Percentiles rank a stretch among this genome's conserved stretches.
phyloP scores from a whole-genome alignment of 1,139 yeast genomes.

The Geotrichum aggregatum region DNA sequence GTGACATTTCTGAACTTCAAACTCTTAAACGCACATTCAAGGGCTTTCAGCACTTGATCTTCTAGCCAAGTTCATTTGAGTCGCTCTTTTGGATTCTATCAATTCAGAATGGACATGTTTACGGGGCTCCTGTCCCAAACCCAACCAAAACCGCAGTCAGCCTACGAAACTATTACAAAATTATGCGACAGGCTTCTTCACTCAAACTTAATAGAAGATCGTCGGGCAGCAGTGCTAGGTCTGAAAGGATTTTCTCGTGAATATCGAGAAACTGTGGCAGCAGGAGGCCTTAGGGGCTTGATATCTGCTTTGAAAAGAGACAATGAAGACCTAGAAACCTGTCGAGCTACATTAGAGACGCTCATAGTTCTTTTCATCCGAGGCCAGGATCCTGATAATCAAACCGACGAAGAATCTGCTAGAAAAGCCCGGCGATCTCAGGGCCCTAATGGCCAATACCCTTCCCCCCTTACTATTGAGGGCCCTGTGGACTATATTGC shows the following conservation, averaged over 20 bases:
- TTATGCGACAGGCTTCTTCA: constrained; percentile 83
- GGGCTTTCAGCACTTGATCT: not conserved
- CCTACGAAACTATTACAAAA: constrained; percentile 83
- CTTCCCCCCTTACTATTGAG: constrained; percentile 60
- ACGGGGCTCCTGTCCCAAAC: constrained; percentile 47
- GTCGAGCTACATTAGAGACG: constrained; percentile 81
- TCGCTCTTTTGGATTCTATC: not conserved
- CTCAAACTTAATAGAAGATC: constrained; percentile 75
- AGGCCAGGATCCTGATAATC: constrained; percentile 37
- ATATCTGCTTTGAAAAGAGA: constrained; percentile 66
- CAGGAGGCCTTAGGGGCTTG: constrained; percentile 77
- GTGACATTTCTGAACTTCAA: not conserved
- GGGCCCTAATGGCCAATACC: constrained; percentile 48
- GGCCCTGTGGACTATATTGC: constrained; percentile 72
- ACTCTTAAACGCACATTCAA: not conserved
- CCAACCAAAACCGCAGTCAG: constrained; percentile 56
- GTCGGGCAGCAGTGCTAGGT: constrained; percentile 88
- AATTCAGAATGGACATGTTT: constrained; percentile 39
- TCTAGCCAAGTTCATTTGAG: not conserved
- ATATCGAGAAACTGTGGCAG: constrained; percentile 85
- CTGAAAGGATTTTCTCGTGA: constrained; percentile 86
- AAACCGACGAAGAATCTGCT: constrained; percentile 48
- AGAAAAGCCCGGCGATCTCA: constrained; percentile 22
- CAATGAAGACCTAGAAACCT: constrained; percentile 62
- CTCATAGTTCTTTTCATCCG: constrained; percentile 67